Conservation (phyloP, 768 basidiomycete species). For the Psilocybe sp. region DNA sequence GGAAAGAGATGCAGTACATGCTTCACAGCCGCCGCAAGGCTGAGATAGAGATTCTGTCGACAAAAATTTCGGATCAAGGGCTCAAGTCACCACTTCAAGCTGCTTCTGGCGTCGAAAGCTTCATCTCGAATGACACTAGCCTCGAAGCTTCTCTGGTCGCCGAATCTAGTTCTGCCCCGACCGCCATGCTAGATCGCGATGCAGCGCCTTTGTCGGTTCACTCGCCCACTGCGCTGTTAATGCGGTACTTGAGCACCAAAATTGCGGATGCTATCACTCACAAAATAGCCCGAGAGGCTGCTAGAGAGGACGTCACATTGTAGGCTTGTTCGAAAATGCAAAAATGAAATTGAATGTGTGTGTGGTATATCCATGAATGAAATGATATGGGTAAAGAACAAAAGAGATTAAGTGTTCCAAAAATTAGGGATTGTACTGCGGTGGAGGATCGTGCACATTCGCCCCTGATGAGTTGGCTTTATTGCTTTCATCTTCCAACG, state of each 20-base stretch:
- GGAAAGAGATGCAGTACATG: slow-evolving; percentile 81
- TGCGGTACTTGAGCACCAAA: slow-evolving; percentile 9
- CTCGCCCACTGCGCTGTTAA: slow-evolving; percentile 3
- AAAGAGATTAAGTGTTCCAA: not conserved
- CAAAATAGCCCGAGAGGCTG: not conserved
- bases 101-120: no score
- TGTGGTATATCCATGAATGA: no score
- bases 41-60: slow-evolving; percentile 75
- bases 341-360: no score
- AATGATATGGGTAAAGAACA: not conserved
- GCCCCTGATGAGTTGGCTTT: slow-evolving; percentile 5
- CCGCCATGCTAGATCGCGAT: no score
- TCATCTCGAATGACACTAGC: no score
- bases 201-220: no score
- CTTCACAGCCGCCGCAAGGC: slow-evolving; percentile 84
- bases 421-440: slow-evolving; percentile 14
- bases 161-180: no score
- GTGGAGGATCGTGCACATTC: slow-evolving; percentile 17
- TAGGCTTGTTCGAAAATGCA: no score
- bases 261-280: not conserved
- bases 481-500: slow-evolving; percentile 20
- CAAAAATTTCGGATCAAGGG: not conserved
- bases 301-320: not conserved
- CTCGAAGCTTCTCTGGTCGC: no score
- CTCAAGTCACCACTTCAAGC: no score